These are phyloP conservation scores for Sporothrix brasiliensis DNA, from an alignment of 2,329 filamentous ascomycete genomes.

Conservation along the genomic window DNA sequence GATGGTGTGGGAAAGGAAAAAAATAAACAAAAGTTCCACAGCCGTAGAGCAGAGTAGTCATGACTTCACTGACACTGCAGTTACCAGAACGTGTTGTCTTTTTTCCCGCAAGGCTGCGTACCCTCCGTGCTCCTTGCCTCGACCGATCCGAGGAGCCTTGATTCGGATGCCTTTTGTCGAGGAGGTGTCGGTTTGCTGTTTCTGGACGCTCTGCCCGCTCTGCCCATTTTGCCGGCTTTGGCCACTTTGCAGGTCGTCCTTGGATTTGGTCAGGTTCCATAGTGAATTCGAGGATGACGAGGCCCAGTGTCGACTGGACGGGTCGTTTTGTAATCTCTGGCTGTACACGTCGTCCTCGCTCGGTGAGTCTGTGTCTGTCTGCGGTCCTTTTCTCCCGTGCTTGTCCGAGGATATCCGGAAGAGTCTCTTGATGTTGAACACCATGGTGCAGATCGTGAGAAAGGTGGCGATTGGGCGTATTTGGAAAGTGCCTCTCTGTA, in stretches of 20 bases:
- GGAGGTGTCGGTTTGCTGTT: background rate
- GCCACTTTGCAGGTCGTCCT: background rate
- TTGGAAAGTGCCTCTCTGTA: background rate
- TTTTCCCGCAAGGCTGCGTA: conserved; percentile 26
- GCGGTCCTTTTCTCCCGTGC: conserved; percentile 23
- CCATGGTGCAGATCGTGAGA: conserved; percentile 30
- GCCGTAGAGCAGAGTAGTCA: background rate
- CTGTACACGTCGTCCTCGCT: conserved; percentile 28
- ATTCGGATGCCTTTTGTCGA: conserved; percentile 24
- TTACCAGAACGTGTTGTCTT: background rate
- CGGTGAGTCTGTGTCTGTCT: conserved; percentile 30
- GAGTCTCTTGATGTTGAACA: conserved; percentile 34
- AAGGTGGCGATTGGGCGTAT: background rate
- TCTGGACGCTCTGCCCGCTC: background rate
- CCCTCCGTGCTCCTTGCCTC: conserved; percentile 34
- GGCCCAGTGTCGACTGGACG: background rate
- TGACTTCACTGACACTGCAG: conserved; percentile 6
- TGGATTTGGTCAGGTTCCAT: background rate
- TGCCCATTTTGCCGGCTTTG: background rate
- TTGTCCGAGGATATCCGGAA: conserved; percentile 33
- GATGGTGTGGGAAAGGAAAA: background rate
- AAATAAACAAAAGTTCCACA: background rate
- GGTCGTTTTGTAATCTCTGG: background rate
- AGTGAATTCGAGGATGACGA: background rate
- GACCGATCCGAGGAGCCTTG: conserved; percentile 30